phyloP scores from a whole-genome alignment of 768 basidiomycete species.

The Trametes cinnabarina region DNA sequence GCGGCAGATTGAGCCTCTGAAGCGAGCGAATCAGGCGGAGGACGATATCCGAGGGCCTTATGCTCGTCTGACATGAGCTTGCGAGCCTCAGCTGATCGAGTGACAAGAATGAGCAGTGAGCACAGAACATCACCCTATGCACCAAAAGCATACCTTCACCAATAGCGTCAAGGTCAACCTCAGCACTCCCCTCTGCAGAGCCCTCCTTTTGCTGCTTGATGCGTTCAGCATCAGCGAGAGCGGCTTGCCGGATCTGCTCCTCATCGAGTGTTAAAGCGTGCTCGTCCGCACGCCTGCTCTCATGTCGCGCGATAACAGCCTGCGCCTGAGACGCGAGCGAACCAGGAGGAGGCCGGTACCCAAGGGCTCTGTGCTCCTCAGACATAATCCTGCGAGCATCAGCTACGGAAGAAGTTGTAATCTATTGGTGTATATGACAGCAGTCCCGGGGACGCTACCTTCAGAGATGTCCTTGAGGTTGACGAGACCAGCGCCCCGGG shows the following conservation, averaged over 20 bases:
- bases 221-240: slow-evolving; percentile 21
- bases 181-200: not conserved
- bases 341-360: slow-evolving; percentile 29
- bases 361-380: slow-evolving; percentile 30
- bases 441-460: no score
- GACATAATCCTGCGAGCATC: slow-evolving; percentile 28
- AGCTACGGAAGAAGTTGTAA: slow-evolving; percentile 7
- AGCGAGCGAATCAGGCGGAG: slow-evolving; percentile 28
- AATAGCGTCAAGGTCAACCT: slow-evolving; percentile 19
- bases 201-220: slow-evolving; percentile 18
- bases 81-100: slow-evolving; percentile 19
- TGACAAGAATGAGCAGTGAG: not conserved
- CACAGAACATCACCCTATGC: not conserved
- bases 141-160: slow-evolving; percentile 22
- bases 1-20: slow-evolving; percentile 26
- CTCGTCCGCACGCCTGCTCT: slow-evolving; percentile 13
- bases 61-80: slow-evolving; percentile 30
- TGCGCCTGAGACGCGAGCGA: slow-evolving; percentile 30
- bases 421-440: no score
- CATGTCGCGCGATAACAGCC: slow-evolving; percentile 24
- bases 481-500: not conserved
- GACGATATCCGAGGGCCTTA: slow-evolving; percentile 29
- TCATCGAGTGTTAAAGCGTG: slow-evolving; percentile 17
- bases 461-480: slow-evolving; percentile 27
- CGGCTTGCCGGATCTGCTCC: slow-evolving; percentile 18